phyloP scores from a whole-genome alignment of 495 filamentous ascomycete genomes.

The Penicillium parvum region DNA sequence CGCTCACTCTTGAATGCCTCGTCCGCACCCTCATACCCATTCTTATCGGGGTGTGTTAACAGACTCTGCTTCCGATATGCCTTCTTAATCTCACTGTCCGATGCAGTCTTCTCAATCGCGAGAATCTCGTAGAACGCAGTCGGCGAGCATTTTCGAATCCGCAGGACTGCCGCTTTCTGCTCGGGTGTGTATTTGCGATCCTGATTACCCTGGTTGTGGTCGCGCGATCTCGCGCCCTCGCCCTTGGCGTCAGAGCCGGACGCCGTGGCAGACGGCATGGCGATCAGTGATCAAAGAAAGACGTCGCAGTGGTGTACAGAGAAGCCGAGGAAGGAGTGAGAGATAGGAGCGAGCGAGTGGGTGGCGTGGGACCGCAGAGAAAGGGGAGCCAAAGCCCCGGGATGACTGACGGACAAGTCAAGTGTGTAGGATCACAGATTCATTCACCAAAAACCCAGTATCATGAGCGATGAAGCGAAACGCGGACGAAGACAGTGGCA shows the following conservation, averaged over 20 bases:
- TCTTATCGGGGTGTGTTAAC: constrained; percentile 97
- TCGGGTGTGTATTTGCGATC: constrained; percentile 84
- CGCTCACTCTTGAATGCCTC: constrained; percentile 89
- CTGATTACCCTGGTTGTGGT: constrained; percentile 92
- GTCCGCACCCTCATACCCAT: constrained; percentile 93
- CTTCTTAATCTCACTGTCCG: constrained; percentile 89
- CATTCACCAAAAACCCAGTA: constrained; percentile 4
- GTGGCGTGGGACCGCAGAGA: constrained; percentile 21
- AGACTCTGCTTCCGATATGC: constrained; percentile 91
- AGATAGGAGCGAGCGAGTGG: constrained; percentile 1
- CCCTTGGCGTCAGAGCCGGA: constrained; percentile 67
- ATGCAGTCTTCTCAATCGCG: constrained; percentile 63
- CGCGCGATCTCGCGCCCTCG: constrained; percentile 61
- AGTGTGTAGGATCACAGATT: constrained; percentile 1
- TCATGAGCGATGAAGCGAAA: constrained; percentile 5
- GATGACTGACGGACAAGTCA: constrained; percentile 7
- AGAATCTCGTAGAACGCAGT: constrained; percentile 96
- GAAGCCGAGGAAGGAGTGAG: constrained; percentile 4
- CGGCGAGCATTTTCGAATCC: constrained; percentile 75
- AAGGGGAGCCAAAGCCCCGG: constrained; percentile 17
- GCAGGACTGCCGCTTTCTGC: constrained; percentile 82
- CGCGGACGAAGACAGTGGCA: constrained; percentile 11
- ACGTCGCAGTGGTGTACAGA: neutral
- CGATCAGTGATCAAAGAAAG: constrained; percentile 11
- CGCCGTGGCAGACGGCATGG: constrained; percentile 74